Evolutionary conservation across 805 yeast genomes (phyloP).

Genomic region (Pichia heedii): DNA sequence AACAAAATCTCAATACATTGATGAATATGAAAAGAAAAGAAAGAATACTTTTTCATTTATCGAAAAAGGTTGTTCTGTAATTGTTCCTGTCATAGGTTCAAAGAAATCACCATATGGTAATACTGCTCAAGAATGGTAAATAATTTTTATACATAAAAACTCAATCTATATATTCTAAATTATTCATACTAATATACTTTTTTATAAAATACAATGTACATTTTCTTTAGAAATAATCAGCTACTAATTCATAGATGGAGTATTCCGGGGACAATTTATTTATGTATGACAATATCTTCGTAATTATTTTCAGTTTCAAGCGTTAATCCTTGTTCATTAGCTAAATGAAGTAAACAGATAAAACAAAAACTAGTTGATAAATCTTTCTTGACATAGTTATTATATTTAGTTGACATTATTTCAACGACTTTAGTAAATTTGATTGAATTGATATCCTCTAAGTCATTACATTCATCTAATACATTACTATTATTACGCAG

Average conservation of each 20-base stretch:
- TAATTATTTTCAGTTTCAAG: constrained; percentile 28
- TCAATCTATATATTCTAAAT: background rate
- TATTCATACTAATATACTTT: background rate
- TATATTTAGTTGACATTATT: constrained; percentile 29
- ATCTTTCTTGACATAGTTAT: constrained; percentile 31
- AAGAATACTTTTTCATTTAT: constrained; percentile 78
- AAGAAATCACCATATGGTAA: constrained; percentile 61
- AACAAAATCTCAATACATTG: constrained; percentile 74
- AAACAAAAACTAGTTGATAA: constrained; percentile 43
- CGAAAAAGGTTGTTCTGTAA: constrained; percentile 69
- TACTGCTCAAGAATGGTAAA: constrained; percentile 67
- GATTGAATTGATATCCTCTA: constrained; percentile 9
- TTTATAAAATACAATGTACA: background rate
- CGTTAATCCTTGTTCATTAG: constrained; percentile 39
- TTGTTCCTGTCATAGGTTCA: constrained; percentile 56
- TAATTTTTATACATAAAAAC: background rate
- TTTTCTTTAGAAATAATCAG: too few species aligned
- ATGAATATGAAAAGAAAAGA: constrained; percentile 68
- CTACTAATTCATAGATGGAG: too few species aligned
- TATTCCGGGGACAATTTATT: too few species aligned
- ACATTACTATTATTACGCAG: background rate
- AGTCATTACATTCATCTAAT: background rate
- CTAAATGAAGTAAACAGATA: constrained; percentile 40
- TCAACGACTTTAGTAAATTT: constrained; percentile 29
- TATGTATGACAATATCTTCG: constrained; percentile 29